Conservation (phyloP, 345 rosid species). For the Cardamine chenopodiifolia region DNA sequence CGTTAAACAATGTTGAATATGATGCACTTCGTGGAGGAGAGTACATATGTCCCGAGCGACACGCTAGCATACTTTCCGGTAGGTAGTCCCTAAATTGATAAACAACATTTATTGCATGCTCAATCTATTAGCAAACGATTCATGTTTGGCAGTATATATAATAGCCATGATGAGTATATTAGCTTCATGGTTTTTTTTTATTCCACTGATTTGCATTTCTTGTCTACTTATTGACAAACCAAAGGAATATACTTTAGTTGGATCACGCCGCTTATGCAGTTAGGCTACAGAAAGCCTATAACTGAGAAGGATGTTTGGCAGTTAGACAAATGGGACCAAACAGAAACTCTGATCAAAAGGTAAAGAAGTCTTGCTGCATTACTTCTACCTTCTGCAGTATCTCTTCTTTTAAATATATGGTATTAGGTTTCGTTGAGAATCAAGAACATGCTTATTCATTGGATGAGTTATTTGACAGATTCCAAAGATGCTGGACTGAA, state of each 20-base stretch:
- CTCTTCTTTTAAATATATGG: background rate
- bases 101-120: background rate
- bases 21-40: conserved; percentile 79
- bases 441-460: conserved; percentile 22
- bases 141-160: background rate
- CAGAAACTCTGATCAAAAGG: conserved; percentile 74
- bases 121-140: background rate
- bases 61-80: conserved; percentile 72
- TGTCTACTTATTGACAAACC: conserved; percentile 10
- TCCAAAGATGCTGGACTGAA: conserved; percentile 74
- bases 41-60: conserved; percentile 79
- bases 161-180: background rate
- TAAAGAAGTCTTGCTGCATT: conserved; percentile 38
- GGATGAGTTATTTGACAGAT: conserved; percentile 49
- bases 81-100: conserved; percentile 48
- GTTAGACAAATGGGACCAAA: conserved; percentile 88
- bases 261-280: conserved; percentile 90
- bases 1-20: conserved; percentile 60
- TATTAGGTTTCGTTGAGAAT: background rate
- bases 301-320: conserved; percentile 95
- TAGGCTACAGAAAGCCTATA: conserved; percentile 81
- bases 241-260: conserved; percentile 75
- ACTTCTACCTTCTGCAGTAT: background rate
- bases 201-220: conserved; percentile 19
- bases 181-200: conserved; percentile 9